A percentile compares a stretch with the other conserved stretches of the same genome.
Conservation (phyloP, 768 basidiomycete genomes). For the Gymnopilus junonius region DNA sequence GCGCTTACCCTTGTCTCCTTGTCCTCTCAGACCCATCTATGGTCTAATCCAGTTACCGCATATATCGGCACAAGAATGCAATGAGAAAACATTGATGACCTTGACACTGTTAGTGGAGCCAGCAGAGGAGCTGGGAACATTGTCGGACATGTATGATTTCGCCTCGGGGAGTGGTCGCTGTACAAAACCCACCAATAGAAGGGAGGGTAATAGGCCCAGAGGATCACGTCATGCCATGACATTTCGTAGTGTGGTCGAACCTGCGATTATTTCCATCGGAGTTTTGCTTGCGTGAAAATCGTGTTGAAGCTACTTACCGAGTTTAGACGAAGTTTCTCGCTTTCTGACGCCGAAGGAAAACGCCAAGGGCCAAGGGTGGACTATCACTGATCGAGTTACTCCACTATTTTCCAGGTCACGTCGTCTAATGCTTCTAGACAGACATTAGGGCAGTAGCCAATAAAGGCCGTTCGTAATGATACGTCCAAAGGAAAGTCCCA, state of each 20-base stretch:
- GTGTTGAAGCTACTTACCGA: too few relatives aligned
- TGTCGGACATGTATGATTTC: conserved; percentile 1
- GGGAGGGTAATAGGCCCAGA: background rate
- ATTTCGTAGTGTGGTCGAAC: background rate
- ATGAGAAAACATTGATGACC: background rate
- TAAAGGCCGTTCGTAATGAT: background rate
- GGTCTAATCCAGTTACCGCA: background rate
- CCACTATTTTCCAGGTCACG: too few relatives aligned
- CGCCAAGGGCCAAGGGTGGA: too few relatives aligned
- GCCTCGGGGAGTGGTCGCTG: background rate
- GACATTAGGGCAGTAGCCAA: background rate
- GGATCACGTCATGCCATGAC: background rate
- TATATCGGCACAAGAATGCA: background rate
- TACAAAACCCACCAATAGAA: background rate
- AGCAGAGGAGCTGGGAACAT: background rate
- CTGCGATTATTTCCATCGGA: too few relatives aligned
- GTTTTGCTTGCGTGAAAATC: too few relatives aligned
- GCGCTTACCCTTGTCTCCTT: background rate
- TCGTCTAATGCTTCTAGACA: background rate
- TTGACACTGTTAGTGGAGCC: background rate
- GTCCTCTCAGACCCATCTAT: background rate
- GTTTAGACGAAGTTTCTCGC: too few relatives aligned
- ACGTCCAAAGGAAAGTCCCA: background rate
- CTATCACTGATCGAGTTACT: too few relatives aligned
- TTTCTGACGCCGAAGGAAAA: too few relatives aligned